Conservation (phyloP, 257 asterid genomes). For the Jacaranda mimosifolia region DNA sequence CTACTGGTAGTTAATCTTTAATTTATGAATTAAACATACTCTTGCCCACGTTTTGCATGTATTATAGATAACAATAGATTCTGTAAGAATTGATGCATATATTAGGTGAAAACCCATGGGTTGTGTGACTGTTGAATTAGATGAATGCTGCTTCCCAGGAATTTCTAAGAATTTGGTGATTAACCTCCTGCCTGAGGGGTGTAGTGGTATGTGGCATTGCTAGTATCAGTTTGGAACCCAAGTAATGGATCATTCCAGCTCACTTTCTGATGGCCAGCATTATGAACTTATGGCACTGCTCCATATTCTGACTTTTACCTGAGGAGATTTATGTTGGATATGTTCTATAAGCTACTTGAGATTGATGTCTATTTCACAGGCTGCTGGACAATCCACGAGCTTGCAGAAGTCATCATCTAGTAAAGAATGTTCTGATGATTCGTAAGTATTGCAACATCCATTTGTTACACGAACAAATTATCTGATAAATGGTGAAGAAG, state of each 20-base stretch:
- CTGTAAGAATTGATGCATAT: not conserved
- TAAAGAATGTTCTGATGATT: slow-evolving; percentile 71
- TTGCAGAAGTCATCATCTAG: slow-evolving; percentile 67
- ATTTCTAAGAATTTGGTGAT: slow-evolving; percentile 1
- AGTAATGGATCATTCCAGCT: not conserved
- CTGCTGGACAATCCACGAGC: slow-evolving; percentile 58
- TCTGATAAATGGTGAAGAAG: not conserved
- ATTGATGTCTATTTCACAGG: slow-evolving; percentile 55
- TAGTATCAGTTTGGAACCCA: not conserved
- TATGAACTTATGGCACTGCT: not conserved
- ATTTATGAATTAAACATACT: not conserved
- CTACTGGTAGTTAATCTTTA: not conserved
- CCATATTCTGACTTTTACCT: not conserved
- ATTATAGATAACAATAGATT: not conserved
- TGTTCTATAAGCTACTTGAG: slow-evolving; percentile 27
- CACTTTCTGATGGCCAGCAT: not conserved
- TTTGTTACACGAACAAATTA: not conserved
- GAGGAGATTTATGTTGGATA: slow-evolving; percentile 24
- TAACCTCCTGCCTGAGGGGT: not conserved
- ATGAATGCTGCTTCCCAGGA: not conserved
- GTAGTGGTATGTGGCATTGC: not conserved
- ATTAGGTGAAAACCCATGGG: not conserved
- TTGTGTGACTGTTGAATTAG: not conserved
- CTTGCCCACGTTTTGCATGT: not conserved
- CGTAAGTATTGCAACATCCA: slow-evolving; percentile 54